A percentile compares a stretch with the other conserved stretches of the same genome.
phyloP scores from a whole-genome alignment of 2,329 filamentous ascomycete species.

The Penicillium rolfsii region DNA sequence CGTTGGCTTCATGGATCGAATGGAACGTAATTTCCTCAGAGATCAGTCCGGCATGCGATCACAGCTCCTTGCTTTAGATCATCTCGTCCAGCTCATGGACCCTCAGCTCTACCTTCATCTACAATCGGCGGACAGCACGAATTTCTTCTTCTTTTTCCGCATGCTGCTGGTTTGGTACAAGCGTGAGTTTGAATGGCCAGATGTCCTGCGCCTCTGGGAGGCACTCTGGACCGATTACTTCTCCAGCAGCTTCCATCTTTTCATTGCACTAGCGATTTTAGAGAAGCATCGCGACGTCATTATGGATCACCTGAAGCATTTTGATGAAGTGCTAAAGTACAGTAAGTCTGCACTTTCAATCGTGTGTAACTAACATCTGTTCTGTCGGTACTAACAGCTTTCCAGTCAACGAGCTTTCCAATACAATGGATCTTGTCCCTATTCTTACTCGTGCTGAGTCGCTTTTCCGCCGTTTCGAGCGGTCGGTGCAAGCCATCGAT shows the following conservation, averaged over 20 bases:
- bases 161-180: constrained; percentile 99
- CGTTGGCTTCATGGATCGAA: constrained; percentile 92
- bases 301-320: constrained; percentile 89
- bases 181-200: constrained; percentile 88
- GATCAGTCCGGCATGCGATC: constrained; percentile 96
- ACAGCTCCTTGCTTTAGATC: constrained; percentile 87
- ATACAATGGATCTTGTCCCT: constrained; percentile 85
- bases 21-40: constrained; percentile 95
- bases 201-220: constrained; percentile 90
- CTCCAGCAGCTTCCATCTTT: constrained; percentile 89
- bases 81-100: constrained; percentile 95
- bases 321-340: constrained; percentile 97
- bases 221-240: constrained; percentile 90
- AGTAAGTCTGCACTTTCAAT: constrained; percentile 58
- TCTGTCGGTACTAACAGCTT: constrained; percentile 12
- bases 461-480: constrained; percentile 84
- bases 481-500: constrained; percentile 87
- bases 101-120: constrained; percentile 91
- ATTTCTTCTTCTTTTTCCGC: constrained; percentile 99
- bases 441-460: constrained; percentile 86
- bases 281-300: constrained; percentile 97
- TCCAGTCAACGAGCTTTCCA: constrained; percentile 89
- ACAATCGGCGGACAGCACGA: constrained; percentile 87
- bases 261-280: constrained; percentile 88
- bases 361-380: neutral